A percentile compares a stretch with the other conserved stretches of the same genome.
Conservation (phyloP, 2,329 filamentous ascomycete genomes). For the Catunica adiposa region DNA sequence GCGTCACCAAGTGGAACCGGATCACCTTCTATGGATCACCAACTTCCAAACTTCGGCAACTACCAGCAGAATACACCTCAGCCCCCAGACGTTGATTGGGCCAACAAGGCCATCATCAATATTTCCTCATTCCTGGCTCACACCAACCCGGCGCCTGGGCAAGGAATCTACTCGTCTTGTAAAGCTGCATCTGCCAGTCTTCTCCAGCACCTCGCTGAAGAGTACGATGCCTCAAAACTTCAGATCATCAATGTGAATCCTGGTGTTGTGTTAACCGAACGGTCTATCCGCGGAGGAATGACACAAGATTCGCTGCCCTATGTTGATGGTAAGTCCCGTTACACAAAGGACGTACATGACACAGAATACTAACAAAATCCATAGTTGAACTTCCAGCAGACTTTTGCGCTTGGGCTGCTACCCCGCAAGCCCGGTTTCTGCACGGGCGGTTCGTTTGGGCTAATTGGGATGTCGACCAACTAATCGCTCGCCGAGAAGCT, state of each 20-base stretch:
- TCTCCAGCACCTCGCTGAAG: constrained; percentile 25
- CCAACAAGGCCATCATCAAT: constrained; percentile 18
- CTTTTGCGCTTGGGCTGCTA: constrained; percentile 26
- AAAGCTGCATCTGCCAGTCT: constrained; percentile 24
- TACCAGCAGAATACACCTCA: not conserved
- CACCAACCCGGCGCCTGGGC: not conserved
- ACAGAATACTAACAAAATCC: not conserved
- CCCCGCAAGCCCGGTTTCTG: constrained; percentile 24
- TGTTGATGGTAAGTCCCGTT: constrained; percentile 18
- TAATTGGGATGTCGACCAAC: constrained; percentile 25
- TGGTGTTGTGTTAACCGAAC: constrained; percentile 18
- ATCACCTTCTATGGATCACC: not conserved
- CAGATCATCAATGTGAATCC: constrained; percentile 19
- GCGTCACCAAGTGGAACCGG: not conserved
- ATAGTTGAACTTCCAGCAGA: constrained; percentile 15
- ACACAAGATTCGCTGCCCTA: constrained; percentile 17
- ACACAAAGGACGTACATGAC: not conserved
- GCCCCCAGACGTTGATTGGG: constrained; percentile 16
- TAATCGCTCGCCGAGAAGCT: constrained; percentile 2
- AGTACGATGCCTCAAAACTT: constrained; percentile 18
- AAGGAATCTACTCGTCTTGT: constrained; percentile 17
- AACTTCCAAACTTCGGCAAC: not conserved
- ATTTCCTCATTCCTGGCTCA: constrained; percentile 13
- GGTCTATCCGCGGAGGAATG: constrained; percentile 16
- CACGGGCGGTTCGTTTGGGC: constrained; percentile 25